A percentile compares a stretch with the other conserved stretches of the same genome.
Conservation (phyloP, 441 rosid genomes). For the Jatropha podagrica region DNA sequence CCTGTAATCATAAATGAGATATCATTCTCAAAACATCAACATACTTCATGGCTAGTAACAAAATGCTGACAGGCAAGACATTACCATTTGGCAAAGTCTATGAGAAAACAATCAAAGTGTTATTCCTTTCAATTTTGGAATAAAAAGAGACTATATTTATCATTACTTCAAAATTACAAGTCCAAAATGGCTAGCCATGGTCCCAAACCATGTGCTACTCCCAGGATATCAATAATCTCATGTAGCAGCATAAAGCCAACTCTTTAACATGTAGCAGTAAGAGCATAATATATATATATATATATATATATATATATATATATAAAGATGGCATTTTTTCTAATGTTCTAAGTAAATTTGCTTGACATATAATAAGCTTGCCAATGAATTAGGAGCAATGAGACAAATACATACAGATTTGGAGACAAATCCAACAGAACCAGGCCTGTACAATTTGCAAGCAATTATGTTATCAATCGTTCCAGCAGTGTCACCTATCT, state of each 20-base stretch:
- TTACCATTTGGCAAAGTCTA: constrained; percentile 3
- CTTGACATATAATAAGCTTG: constrained; percentile 4
- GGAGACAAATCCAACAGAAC: constrained; percentile 96
- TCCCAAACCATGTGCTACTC: background rate
- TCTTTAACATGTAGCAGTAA: background rate
- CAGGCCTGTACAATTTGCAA: constrained; percentile 94
- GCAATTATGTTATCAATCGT: constrained; percentile 89
- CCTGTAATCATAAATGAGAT: constrained; percentile 44
- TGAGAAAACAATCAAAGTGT: background rate
- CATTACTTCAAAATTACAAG: constrained; percentile 3
- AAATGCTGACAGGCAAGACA: background rate
- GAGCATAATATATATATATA: too few species aligned
- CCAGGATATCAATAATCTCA: background rate
- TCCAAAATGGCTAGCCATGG: background rate
- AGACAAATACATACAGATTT: constrained; percentile 71
- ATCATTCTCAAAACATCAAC: constrained; percentile 15
- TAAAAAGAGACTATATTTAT: background rate
- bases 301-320: too few species aligned
- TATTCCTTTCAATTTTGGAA: background rate
- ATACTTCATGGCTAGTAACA: background rate
- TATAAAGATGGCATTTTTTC: background rate
- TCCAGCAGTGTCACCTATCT: constrained; percentile 98
- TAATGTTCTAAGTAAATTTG: background rate
- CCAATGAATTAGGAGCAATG: constrained; percentile 2
- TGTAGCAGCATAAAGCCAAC: background rate